These are phyloP conservation scores for Sodiomyces alkalinus DNA, from an alignment of 2,329 filamentous ascomycete genomes.

Conservation along the genomic window DNA sequence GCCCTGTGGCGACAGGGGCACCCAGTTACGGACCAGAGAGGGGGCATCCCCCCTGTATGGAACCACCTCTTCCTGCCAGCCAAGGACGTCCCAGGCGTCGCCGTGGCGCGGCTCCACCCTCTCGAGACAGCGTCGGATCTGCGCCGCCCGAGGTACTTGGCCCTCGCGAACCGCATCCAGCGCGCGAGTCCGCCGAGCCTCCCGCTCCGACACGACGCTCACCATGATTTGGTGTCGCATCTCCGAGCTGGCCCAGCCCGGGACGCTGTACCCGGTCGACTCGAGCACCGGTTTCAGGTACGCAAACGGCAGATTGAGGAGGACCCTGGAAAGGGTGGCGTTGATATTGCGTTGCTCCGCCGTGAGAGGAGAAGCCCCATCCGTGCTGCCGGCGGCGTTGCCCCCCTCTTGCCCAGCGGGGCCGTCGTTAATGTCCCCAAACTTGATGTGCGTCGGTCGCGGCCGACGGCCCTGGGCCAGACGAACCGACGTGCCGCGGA, in stretches of 20 bases:
- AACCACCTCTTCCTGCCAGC: slow-evolving; percentile 31
- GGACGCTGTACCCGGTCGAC: slow-evolving; percentile 34
- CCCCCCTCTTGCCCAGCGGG: slow-evolving; percentile 13
- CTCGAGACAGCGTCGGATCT: slow-evolving; percentile 20
- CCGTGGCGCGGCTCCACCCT: slow-evolving; percentile 22
- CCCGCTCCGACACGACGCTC: slow-evolving; percentile 39
- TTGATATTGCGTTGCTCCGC: slow-evolving; percentile 15
- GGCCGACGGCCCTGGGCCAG: slow-evolving; percentile 25
- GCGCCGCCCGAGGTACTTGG: slow-evolving; percentile 17
- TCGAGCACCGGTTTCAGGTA: slow-evolving; percentile 52
- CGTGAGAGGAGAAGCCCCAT: too few relatives aligned
- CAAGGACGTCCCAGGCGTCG: slow-evolving; percentile 27
- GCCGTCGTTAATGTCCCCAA: slow-evolving; percentile 40
- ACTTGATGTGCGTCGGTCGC: slow-evolving; percentile 49
- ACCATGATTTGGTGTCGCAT: slow-evolving; percentile 32
- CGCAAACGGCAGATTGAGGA: slow-evolving; percentile 55
- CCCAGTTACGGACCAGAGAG: slow-evolving; percentile 27
- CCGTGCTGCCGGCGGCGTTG: slow-evolving; percentile 4
- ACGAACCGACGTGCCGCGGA: slow-evolving; percentile 21
- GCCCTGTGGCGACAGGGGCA: slow-evolving; percentile 15
- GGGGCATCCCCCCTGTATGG: slow-evolving; percentile 24
- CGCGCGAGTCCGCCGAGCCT: slow-evolving; percentile 33
- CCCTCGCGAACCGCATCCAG: slow-evolving; percentile 26
- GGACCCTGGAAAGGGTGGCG: slow-evolving; percentile 44
- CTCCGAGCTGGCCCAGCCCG: slow-evolving; percentile 33